Evolutionary conservation across 176 grass and related monocot genomes (phyloP), one percentile per base, ranked within the genome.

Genomic region (Microstegium vimineum): DNA sequence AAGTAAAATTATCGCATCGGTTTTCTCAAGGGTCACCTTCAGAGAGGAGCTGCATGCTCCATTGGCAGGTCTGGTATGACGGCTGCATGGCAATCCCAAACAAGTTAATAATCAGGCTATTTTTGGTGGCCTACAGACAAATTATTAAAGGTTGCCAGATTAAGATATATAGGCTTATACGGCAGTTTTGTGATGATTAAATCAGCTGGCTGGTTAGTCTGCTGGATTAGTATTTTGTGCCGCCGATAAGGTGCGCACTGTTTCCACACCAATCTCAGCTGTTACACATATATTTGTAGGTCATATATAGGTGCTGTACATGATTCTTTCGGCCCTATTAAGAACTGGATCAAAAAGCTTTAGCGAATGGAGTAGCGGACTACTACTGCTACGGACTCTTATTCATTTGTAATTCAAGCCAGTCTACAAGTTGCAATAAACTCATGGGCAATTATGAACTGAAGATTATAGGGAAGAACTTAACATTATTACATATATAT

Each of bases 81-180:
- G 65, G 59, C 15, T 45, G 15, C 8, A 0, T 40, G 72, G 69
- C 1, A 2, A 2, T 41, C 45, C 32, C 16, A 38, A 10, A 38
- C 6, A 62, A 52, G 56, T 76, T 33, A 22, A n/a, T 62, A 23
- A 54, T 23, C 54, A 51, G 56, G 12, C 32, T 71, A 52, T 51
- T 71, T 85, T 83, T 71, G 40, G 66, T 73, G 54, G 43, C 42
- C 32, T 41, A 52, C 32, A n/a, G 26, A 9, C 64, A 18, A 37
- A 10, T 35, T 15, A 8, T 31, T 17, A 10, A 51, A 20, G 8
- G 33, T 34, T 42, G 34, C 43, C 16, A 9, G 60, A 62, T 65
- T 66, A 6, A 81, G 76, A 64, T 85, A 83, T 85, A 83, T 76
- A 81, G 77, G 71, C 62, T 69, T 85, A 83, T 77, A 57, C 35